A percentile compares a stretch with the other conserved stretches of the same genome.
These are phyloP conservation scores for Glaciozyma martinii DNA, from an alignment of 768 basidiomycete genomes.

Conservation along the genomic window DNA sequence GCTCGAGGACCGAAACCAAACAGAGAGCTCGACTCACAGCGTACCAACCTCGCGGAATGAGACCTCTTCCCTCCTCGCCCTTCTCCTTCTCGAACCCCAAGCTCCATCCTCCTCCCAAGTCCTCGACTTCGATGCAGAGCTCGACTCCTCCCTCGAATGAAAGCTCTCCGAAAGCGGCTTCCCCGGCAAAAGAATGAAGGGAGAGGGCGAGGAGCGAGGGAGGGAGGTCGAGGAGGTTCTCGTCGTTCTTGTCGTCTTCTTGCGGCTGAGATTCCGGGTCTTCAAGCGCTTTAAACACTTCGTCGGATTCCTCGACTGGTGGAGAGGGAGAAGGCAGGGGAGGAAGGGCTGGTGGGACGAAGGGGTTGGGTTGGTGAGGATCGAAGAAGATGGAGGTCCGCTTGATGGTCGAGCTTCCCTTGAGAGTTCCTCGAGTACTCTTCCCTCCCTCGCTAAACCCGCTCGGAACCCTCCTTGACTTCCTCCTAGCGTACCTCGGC, in stretches of 20 bases:
- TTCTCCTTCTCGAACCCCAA: slow-evolving; percentile 7
- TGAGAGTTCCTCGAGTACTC: background rate
- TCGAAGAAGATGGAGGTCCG: slow-evolving; percentile 1
- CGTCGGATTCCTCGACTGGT: background rate
- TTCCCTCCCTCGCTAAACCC: background rate
- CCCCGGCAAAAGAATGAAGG: slow-evolving; percentile 20
- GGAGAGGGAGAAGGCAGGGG: background rate
- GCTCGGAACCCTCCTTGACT: background rate
- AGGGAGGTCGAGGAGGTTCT: slow-evolving; percentile 13
- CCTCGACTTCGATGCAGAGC: slow-evolving; percentile 20
- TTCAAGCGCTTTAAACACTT: background rate
- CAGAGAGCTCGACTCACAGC: background rate
- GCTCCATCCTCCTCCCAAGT: slow-evolving; percentile 28
- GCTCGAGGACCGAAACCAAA: background rate
- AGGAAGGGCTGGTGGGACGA: background rate
- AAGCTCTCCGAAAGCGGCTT: slow-evolving; percentile 20
- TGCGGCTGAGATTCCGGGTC: background rate
- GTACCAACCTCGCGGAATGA: slow-evolving; percentile 28
- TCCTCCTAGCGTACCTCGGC: no score
- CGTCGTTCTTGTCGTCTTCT: background rate
- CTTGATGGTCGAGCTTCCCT: background rate
- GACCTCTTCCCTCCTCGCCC: slow-evolving; percentile 19
- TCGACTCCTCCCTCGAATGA: background rate
- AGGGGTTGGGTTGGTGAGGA: background rate
- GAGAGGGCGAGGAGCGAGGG: background rate